Evolutionary conservation across 2,329 filamentous ascomycete genomes (phyloP).

Genomic region (Rachicladosporium sp.): DNA sequence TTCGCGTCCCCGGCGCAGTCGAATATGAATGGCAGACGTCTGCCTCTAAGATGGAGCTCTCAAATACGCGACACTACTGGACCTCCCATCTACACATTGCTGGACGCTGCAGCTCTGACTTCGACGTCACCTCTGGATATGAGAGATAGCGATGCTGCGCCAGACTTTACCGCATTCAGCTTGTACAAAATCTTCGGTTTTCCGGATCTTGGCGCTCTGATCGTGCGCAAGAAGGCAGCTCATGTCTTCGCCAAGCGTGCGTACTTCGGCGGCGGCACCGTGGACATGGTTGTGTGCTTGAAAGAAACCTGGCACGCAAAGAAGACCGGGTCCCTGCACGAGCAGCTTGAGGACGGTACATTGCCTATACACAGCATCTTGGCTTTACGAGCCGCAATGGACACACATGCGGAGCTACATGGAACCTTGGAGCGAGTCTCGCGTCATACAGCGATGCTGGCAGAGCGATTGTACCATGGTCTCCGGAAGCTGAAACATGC

Average conservation of each 20-base stretch:
- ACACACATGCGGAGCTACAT: slow-evolving; percentile 57
- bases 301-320: slow-evolving; percentile 72
- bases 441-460: slow-evolving; percentile 56
- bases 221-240: slow-evolving; percentile 62
- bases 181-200: slow-evolving; percentile 99
- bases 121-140: slow-evolving; percentile 69
- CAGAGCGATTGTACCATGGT: slow-evolving; percentile 44
- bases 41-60: slow-evolving; percentile 56
- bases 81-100: slow-evolving; percentile 46
- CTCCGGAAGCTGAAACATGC: slow-evolving; percentile 52
- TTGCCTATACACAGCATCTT: slow-evolving; percentile 83
- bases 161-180: slow-evolving; percentile 79
- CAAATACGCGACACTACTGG: neutral
- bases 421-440: slow-evolving; percentile 54
- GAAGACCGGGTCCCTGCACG: slow-evolving; percentile 61
- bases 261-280: slow-evolving; percentile 92
- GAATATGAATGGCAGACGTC: slow-evolving; percentile 73
- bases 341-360: slow-evolving; percentile 80
- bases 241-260: slow-evolving; percentile 49
- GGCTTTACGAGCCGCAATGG: slow-evolving; percentile 63
- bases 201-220: slow-evolving; percentile 74
- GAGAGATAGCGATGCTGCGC: slow-evolving; percentile 45
- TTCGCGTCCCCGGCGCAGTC: slow-evolving; percentile 88
- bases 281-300: slow-evolving; percentile 67
- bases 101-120: slow-evolving; percentile 74